Evolutionary conservation across 2,329 filamentous ascomycete species (phyloP).

Genomic region (Scopulariopsis brevicaulis): DNA sequence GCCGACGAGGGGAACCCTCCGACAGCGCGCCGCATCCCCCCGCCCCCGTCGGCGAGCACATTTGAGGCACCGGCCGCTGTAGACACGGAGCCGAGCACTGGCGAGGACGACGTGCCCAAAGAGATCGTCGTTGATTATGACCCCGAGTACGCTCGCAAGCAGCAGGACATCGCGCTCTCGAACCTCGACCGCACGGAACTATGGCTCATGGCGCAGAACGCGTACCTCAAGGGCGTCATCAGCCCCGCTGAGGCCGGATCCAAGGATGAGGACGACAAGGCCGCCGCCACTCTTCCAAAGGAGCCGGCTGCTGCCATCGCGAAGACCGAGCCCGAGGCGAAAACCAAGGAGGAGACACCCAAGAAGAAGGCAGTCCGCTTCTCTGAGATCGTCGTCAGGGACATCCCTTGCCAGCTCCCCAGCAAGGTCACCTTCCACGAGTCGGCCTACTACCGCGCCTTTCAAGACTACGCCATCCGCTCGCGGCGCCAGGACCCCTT

Average conservation of each 20-base stretch:
- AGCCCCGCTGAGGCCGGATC: conserved; percentile 24
- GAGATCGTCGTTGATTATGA: conserved; percentile 64
- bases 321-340: conserved; percentile 12
- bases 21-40: conserved; percentile 19
- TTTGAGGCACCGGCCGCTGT: conserved; percentile 25
- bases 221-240: conserved; percentile 60
- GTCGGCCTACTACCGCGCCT: conserved; percentile 80
- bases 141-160: conserved; percentile 61
- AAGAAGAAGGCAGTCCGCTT: conserved; percentile 71
- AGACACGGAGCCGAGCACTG: conserved; percentile 11
- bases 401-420: conserved; percentile 37
- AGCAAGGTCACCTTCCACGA: conserved; percentile 46
- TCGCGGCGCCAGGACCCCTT: conserved; percentile 65
- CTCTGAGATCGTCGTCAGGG: conserved; percentile 38
- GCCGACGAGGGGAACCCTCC: conserved; percentile 51
- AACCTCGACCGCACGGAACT: conserved; percentile 75
- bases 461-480: conserved; percentile 60
- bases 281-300: conserved; percentile 15
- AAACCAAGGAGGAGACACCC: conserved; percentile 9
- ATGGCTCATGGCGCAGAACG: conserved; percentile 76
- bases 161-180: conserved; percentile 57
- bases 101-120: conserved; percentile 36
- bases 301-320: conserved; percentile 18
- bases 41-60: conserved; percentile 16
- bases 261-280: conserved; percentile 24